Evolutionary conservation across 2,329 filamentous ascomycete genomes (phyloP).

Genomic region (Botrytis galanthina): DNA sequence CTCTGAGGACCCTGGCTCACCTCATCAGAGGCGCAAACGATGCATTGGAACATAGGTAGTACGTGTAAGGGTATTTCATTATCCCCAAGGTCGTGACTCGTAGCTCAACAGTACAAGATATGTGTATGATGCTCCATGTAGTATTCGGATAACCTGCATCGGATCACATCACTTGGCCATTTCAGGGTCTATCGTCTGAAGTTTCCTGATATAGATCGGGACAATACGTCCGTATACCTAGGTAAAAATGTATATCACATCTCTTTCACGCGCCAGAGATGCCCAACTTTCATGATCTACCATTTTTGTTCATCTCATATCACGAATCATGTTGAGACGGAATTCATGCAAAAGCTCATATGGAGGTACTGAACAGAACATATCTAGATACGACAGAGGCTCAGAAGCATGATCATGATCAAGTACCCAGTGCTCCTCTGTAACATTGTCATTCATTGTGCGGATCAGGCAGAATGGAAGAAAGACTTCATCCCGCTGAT

Average conservation of each 20-base stretch:
- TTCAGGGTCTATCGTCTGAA: neutral
- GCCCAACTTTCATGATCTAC: neutral
- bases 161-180: neutral
- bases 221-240: neutral
- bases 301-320: neutral
- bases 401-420: neutral
- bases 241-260: neutral
- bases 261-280: neutral
- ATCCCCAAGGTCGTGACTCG: neutral
- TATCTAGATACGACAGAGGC: neutral
- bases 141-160: neutral
- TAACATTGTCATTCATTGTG: neutral
- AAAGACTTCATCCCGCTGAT: neutral
- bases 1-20: neutral
- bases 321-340: neutral
- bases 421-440: neutral
- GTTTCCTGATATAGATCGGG: neutral
- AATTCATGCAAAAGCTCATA: too few relatives aligned
- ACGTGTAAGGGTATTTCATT: neutral
- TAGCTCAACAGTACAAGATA: neutral
- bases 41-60: neutral
- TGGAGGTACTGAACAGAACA: neutral
- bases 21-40: neutral
- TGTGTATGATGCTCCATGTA: neutral
- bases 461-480: constrained; percentile 6